Evolutionary conservation across 441 rosid species (phyloP), one percentile per base, ranked within the genome.

Genomic region (Populus trichocarpa): DNA sequence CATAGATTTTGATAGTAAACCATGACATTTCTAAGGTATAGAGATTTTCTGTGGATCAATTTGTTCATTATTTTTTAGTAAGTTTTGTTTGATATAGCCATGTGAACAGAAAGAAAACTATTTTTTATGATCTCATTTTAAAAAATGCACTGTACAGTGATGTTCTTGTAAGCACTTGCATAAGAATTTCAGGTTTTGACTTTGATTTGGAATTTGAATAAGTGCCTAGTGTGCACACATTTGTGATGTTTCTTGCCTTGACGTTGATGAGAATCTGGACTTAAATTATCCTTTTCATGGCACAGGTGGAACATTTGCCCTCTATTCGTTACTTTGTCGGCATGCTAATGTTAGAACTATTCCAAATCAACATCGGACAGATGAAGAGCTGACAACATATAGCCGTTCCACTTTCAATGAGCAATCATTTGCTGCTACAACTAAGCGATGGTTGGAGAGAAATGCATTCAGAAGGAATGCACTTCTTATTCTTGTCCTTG

Each of bases 281-380:
- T 59, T 35, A 22, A 40, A 33, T 70, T 70, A 35, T 77, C 72
- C 71, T 30, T 50, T 61, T 71, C 73, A 18, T 67, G 65, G 40
- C 82, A 73, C 83, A 95, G 99, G 99, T 63, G 99, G 99, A 76
- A 91, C 98, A 67, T 89, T 95, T 18, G 99, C 99, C 40, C 91
- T 96, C 65, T 96, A 96, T 74, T 96, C 99, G 0, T 78, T 96
- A 84, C 98, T 96, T 33, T 96, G 99, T 77, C 90, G 99, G 77
- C 98, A 96, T 87, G 99, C 98, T n/a, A 92, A 91, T 72, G 86
- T 96, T 81, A 96, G 89, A 64, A 90, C 94, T 26, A 96, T 96
- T 77, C 98, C 99, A 16, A 96, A 96, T 84, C 97, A 96, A 77
- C 97, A 85, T 75, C 89, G 95, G 20, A 93, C 95, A 20, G 99